Evolutionary conservation across 2,329 filamentous ascomycete species (phyloP), one percentile per base, ranked within the genome.

Genomic region (Hypoxylon sp.): DNA sequence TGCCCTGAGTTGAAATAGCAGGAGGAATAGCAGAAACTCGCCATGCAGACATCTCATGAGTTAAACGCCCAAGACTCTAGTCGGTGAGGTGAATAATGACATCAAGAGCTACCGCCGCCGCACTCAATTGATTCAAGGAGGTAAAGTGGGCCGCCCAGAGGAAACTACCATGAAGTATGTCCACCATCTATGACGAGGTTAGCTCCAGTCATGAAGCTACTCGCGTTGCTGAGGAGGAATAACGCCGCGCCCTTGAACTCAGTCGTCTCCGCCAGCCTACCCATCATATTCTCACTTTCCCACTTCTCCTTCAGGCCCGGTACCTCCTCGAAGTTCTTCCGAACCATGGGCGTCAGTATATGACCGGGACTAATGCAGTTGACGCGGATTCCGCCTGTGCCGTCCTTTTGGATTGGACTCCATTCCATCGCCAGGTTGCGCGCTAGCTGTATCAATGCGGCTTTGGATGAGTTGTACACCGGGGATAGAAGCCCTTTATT

Each of bases 241-340:
- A 90, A 79, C 1, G 85, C 86, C 0, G 87, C 86, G 1, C 88
- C 87, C 71, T 87, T 84, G 74, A 90, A 90, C 72, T 90, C 88
- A 38, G 84, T 82, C 0, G 88, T 85, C 32, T 79, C 78, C 41
- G 86, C 87, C 36, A 90, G 79, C n/a, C 88, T 81, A 1, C 85
- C 89, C 71, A 93, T 83, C 91, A 93, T 93, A 76, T 93, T 94
- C 80, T 92, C 88, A 65, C 84, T 86, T 57, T 90, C 87, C 91
- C 91, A 94, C 63, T 87, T 84, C 50, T 80, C 77, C 57, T 75
- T 78, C 41, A 84, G 79, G 43, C 90, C 89, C 0, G 91, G 91
- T 13, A 87, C 89, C 71, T 91, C 85, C 67, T 89, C 83, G 73
- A 94, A 92, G 51, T 92, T 84, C 72, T 87, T 85, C 74, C 89